Evolutionary conservation across 1,139 yeast species (phyloP).

Genomic region (Yamadazyma atlantica): DNA sequence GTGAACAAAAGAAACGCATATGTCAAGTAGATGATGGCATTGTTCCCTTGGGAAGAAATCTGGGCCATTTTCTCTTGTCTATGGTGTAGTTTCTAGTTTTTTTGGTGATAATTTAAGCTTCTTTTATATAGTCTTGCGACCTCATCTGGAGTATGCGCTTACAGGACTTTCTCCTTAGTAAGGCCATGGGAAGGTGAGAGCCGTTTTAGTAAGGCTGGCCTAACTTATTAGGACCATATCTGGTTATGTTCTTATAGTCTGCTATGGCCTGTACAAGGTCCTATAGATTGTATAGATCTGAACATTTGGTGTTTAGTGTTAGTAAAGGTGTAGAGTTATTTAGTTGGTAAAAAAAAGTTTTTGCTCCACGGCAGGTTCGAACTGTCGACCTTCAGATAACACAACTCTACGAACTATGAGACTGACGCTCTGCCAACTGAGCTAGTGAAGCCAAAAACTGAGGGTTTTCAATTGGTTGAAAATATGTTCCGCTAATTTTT

Average conservation of each 20-base stretch:
- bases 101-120: background rate
- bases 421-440: conserved; percentile 51
- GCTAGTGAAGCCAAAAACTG: conserved; percentile 40
- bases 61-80: too few relatives aligned
- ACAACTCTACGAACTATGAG: conserved; percentile 21
- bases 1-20: conserved; percentile 65
- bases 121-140: background rate
- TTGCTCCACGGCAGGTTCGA: conserved; percentile 57
- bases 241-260: too few relatives aligned
- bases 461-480: background rate
- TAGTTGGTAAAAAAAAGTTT: conserved; percentile 21
- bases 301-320: too few relatives aligned
- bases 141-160: conserved; percentile 6
- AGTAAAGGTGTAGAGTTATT: too few relatives aligned
- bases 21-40: conserved; percentile 76
- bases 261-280: too few relatives aligned
- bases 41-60: conserved; percentile 46
- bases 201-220: too few relatives aligned
- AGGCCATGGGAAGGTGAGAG: too few relatives aligned
- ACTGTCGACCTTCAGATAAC: conserved; percentile 55
- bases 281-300: too few relatives aligned
- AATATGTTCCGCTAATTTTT: too few relatives aligned
- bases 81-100: too few relatives aligned
- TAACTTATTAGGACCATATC: too few relatives aligned
- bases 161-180: too few relatives aligned